Evolutionary conservation across 2,329 filamentous ascomycete species (phyloP).

Genomic region (Alternaria triticina): DNA sequence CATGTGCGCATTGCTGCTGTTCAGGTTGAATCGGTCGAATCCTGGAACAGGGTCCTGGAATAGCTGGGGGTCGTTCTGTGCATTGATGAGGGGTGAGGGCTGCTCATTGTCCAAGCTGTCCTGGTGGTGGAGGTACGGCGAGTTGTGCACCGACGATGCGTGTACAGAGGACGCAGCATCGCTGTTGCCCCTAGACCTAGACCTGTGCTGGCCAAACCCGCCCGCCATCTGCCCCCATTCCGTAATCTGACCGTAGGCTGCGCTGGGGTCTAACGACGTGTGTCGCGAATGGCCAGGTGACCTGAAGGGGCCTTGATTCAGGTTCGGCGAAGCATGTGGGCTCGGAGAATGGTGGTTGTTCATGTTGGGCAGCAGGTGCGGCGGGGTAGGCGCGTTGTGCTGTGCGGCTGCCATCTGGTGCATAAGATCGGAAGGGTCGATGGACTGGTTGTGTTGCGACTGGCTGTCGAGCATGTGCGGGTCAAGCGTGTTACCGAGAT

Average conservation of each 20-base stretch:
- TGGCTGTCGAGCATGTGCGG: conserved; percentile 51
- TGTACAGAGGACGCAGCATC: conserved; percentile 82
- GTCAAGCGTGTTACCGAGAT: conserved; percentile 57
- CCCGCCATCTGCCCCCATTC: conserved; percentile 66
- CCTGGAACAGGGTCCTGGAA: conserved; percentile 76
- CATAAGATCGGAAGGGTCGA: conserved; percentile 56
- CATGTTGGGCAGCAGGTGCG: conserved; percentile 62
- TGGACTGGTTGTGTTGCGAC: conserved; percentile 49
- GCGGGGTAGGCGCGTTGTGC: conserved; percentile 60
- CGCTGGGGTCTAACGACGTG: conserved; percentile 66
- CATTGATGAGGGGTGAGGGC: conserved; percentile 79
- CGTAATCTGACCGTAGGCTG: conserved; percentile 62
- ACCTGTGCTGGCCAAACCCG: conserved; percentile 77
- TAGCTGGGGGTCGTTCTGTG: conserved; percentile 72
- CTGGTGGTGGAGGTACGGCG: conserved; percentile 78
- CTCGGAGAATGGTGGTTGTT: conserved; percentile 60
- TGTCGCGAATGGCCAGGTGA: conserved; percentile 65
- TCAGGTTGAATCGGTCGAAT: conserved; percentile 79
- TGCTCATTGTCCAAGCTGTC: conserved; percentile 81
- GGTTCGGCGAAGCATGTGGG: conserved; percentile 60
- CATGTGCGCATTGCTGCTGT: conserved; percentile 50
- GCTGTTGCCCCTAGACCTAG: conserved; percentile 70
- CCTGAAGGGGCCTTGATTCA: conserved; percentile 60
- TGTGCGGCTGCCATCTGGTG: conserved; percentile 61
- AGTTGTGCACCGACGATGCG: conserved; percentile 76